Base-by-base conservation (phyloP, 805 yeast species). In the Vanderwaltozyma verrucispora region DNA sequence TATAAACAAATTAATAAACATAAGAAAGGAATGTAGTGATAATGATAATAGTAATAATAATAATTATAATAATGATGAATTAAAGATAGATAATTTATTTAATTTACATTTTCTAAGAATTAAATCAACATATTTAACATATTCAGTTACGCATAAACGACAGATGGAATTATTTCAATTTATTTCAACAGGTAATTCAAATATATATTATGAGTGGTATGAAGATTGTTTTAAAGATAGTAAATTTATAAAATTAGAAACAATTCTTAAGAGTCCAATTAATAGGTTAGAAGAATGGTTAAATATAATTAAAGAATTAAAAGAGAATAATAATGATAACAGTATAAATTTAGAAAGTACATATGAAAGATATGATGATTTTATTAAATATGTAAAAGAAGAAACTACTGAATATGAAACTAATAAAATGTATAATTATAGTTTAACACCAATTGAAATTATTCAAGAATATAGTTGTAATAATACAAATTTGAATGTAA, bases 71-170 rank as follows among this genome's bases (percentile, higher is more conserved):
- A 15, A 8, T 10, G 20, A 15, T 7, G 26, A 36, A 2, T 34
- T 61, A 13, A 53, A 59, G 36, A 39, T 64, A 25, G 63, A 60
- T 14, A 49, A 51, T 18, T 26, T 51, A 11, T 45, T 65, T 5
- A 52, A 52, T 20, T 49, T 53, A 12, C 55, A 60, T 34, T 50
- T 62, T 35, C 47, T 51, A 25, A 50, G 68, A 35, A 46, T 61
- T 15, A 61, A 49, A 35, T 45, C 63, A 3, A 56, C 63, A 0
- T 66, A 64, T 36, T 21, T 45, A 4, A 56, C 58, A 5, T 66
- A 64, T 42, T 51, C 51, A 16, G 46, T 49, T 2, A 52, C 54
- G 9, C 62, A 62, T 37, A 37, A 48, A 18, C 41, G 47, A 21
- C 69, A 63, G 38, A 41, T 57, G 34, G 44, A 45, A 4, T 44